Percentiles rank a stretch among this genome's conserved stretches.
These are phyloP conservation scores for Neodidymelliopsis sp. DNA, from an alignment of 2,329 filamentous ascomycete species.

Conservation along the genomic window DNA sequence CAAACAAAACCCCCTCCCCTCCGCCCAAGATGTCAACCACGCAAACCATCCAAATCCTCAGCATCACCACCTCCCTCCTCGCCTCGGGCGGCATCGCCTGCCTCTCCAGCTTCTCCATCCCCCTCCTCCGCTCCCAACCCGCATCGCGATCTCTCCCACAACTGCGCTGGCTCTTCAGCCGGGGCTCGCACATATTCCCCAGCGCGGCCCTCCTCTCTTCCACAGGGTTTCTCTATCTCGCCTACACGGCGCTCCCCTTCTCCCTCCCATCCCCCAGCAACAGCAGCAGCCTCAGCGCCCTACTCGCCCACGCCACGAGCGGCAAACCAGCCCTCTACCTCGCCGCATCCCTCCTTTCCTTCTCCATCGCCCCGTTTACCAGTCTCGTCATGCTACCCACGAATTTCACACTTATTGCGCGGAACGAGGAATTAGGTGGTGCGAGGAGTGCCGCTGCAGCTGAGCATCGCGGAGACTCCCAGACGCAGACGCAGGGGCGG, in stretches of 20 bases:
- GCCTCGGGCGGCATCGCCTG: conserved; percentile 45
- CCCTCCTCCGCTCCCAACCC: conserved; percentile 43
- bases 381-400: conserved; percentile 29
- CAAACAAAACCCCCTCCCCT: neutral
- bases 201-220: conserved; percentile 35
- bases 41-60: conserved; percentile 32
- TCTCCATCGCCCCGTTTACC: conserved; percentile 32
- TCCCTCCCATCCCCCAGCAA: neutral
- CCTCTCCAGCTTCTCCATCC: conserved; percentile 45
- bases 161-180: conserved; percentile 48
- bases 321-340: conserved; percentile 24
- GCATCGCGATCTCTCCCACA: conserved; percentile 49
- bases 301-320: neutral
- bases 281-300: neutral
- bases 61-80: conserved; percentile 44
- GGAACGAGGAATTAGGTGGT: conserved; percentile 34
- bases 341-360: conserved; percentile 24
- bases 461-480: conserved; percentile 4
- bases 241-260: conserved; percentile 25
- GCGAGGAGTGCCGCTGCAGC: conserved; percentile 19
- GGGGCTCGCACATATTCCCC: conserved; percentile 49
- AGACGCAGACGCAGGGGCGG: too few species aligned
- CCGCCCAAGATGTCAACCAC: conserved; percentile 14
- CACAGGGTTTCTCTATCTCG: conserved; percentile 39
- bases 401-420: conserved; percentile 32